Conservation (phyloP, 768 basidiomycete genomes). For the Naganishia kalamii region DNA sequence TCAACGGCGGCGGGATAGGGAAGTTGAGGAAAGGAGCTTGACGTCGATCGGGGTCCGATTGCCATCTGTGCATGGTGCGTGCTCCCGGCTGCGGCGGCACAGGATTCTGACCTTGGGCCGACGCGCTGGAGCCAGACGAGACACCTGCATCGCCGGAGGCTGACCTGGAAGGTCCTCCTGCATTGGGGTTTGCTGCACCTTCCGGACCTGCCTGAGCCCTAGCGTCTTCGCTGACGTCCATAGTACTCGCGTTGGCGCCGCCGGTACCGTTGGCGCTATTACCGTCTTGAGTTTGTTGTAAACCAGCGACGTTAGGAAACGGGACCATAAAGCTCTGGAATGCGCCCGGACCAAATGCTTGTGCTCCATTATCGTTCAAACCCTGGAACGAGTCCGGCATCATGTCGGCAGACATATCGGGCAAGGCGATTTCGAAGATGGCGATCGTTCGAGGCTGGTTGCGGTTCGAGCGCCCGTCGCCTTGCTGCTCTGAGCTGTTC, state of each 20-base stretch:
- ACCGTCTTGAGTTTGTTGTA: neutral
- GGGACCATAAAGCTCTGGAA: conserved; percentile 8
- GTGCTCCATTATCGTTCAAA: neutral
- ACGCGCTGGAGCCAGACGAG: too few relatives aligned
- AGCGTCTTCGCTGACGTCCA: too few relatives aligned
- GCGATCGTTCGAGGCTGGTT: neutral
- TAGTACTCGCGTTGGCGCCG: neutral
- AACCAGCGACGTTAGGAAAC: neutral
- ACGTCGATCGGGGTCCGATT: neutral
- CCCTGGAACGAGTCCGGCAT: conserved; percentile 6
- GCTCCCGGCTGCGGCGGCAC: too few relatives aligned
- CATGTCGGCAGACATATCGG: conserved; percentile 6
- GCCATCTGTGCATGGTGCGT: too few relatives aligned
- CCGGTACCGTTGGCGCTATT: neutral
- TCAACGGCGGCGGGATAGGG: neutral
- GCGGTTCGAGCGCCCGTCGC: neutral
- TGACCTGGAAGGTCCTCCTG: too few relatives aligned
- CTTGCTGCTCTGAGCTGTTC: neutral
- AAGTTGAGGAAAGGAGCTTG: neutral
- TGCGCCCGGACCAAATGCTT: neutral
- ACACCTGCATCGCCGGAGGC: too few relatives aligned
- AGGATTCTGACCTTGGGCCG: too few relatives aligned
- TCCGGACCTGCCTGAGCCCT: too few relatives aligned
- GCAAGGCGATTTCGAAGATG: conserved; percentile 11
- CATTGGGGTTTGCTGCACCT: too few relatives aligned